Evolutionary conservation across 2,329 filamentous ascomycete species (phyloP).

Genomic region (Xylaria sp.): DNA sequence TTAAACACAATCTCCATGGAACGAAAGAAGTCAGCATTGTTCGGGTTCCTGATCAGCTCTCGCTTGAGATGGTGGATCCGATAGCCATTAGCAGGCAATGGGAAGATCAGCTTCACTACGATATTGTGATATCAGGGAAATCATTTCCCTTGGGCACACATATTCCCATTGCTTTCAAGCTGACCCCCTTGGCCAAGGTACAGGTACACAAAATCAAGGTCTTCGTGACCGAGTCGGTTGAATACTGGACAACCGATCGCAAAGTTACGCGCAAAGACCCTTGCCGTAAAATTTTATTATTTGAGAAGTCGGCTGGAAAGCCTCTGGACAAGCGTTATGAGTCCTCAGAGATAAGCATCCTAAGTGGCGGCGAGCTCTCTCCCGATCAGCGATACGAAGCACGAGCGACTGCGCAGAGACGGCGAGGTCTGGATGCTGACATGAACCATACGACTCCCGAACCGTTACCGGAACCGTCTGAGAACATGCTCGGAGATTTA

Average conservation of each 20-base stretch:
- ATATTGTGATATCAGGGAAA: slow-evolving; percentile 93
- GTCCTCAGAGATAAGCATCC: slow-evolving; percentile 68
- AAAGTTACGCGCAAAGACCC: slow-evolving; percentile 80
- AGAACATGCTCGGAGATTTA: slow-evolving; percentile 76
- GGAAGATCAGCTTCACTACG: slow-evolving; percentile 93
- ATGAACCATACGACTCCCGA: slow-evolving; percentile 37
- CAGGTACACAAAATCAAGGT: slow-evolving; percentile 91
- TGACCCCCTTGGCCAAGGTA: slow-evolving; percentile 88
- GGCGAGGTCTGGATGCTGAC: slow-evolving; percentile 51
- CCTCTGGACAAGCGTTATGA: slow-evolving; percentile 67
- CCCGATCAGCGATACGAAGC: slow-evolving; percentile 44
- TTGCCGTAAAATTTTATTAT: slow-evolving; percentile 74
- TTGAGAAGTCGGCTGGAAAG: slow-evolving; percentile 82
- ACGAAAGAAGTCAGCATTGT: slow-evolving; percentile 78
- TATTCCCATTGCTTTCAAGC: slow-evolving; percentile 89
- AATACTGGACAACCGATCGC: slow-evolving; percentile 84
- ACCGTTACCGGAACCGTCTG: slow-evolving; percentile 47
- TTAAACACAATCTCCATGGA: slow-evolving; percentile 81
- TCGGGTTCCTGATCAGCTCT: slow-evolving; percentile 79
- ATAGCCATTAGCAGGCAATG: slow-evolving; percentile 90
- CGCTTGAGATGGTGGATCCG: slow-evolving; percentile 83
- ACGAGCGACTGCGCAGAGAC: slow-evolving; percentile 40
- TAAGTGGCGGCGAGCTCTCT: slow-evolving; percentile 73
- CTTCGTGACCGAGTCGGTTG: slow-evolving; percentile 81
- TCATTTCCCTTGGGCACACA: slow-evolving; percentile 84